These are phyloP conservation scores for Fraxinus ornus DNA, from an alignment of 305 asterid species.

Conservation along the genomic window DNA sequence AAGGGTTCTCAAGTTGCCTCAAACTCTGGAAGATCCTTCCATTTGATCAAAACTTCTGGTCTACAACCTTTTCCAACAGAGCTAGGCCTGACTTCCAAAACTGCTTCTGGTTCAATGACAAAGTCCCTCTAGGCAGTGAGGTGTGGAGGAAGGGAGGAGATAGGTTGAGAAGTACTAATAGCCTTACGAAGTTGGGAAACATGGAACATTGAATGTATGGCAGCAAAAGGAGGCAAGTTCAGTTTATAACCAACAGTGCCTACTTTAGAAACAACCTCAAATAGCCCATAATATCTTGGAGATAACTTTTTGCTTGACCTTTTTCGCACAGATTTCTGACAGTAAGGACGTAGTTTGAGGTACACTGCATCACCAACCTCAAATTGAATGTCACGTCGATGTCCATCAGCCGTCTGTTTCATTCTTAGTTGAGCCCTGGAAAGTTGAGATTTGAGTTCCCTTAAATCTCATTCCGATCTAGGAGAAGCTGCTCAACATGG, in stretches of 20 bases:
- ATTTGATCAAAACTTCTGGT: no score
- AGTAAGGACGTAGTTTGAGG: neutral
- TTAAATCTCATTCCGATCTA: no score
- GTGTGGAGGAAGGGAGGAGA: neutral
- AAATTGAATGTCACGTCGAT: neutral
- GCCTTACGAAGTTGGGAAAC: neutral
- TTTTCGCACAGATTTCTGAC: neutral
- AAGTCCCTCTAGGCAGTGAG: no score
- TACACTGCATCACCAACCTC: neutral
- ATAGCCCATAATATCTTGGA: neutral
- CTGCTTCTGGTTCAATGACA: no score
- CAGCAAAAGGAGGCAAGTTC: neutral
- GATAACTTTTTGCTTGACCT: neutral
- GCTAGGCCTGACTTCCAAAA: no score
- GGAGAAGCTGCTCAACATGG: neutral
- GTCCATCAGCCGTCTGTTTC: neutral
- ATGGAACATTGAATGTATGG: neutral
- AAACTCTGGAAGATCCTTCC: no score
- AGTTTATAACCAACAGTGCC: neutral
- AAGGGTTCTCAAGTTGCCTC: no score
- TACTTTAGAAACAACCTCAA: neutral
- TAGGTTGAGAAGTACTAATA: neutral
- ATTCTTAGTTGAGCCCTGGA: neutral
- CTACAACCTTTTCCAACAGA: no score
- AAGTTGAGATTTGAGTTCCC: neutral